Evolutionary conservation across 2,329 filamentous ascomycete genomes (phyloP), one percentile per base, ranked within the genome.

Genomic region (Aspergillus puulaauensis): DNA sequence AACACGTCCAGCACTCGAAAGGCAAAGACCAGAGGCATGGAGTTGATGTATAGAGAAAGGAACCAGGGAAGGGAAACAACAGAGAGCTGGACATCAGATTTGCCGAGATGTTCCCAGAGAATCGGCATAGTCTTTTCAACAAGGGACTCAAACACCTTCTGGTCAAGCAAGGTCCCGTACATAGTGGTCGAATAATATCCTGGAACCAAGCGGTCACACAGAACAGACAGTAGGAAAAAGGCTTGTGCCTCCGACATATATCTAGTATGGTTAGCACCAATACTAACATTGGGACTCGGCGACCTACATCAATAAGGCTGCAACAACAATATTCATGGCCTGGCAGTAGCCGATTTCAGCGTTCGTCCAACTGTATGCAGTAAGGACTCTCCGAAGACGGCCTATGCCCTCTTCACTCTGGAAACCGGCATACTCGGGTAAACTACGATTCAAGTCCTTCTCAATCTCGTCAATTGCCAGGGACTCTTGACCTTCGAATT

Each of bases 71-170:
- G 82, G 9, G 93, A 98, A 15, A 98, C 95, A 35, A 99, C 95
- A 0, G 95, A 98, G 19, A 99, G 85, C 74, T 99, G 96, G 21
- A 99, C 92, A 70, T 99, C 95, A 58, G 90, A 95, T 77, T 95
- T 96, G 64, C 93, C 90, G n/a, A 99, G 85, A 70, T 99, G 95
- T 21, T 98, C 93, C 93, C 95, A 99, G 15, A 99, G 83, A 58
- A 99, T 89, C 1, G 95, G 95, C 93, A 99, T 98, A 1, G 95
- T 99, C 78, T 91, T 95, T 75, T 99, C 95, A n/a, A 99, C 95
- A 4, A 99, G 82, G 2, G 90, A 96, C 77, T 99, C 95, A 68
- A 99, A 99, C 14, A 99, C 95, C 66, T 95, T 91, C 70, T 99
- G 95, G 70, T 99, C 95, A 40, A 99, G 83, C 5, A 99, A 82